Evolutionary conservation across 352 stramenopile species (phyloP), one percentile per base, ranked within the genome.

Genomic region (Globisporangium spinosum): DNA sequence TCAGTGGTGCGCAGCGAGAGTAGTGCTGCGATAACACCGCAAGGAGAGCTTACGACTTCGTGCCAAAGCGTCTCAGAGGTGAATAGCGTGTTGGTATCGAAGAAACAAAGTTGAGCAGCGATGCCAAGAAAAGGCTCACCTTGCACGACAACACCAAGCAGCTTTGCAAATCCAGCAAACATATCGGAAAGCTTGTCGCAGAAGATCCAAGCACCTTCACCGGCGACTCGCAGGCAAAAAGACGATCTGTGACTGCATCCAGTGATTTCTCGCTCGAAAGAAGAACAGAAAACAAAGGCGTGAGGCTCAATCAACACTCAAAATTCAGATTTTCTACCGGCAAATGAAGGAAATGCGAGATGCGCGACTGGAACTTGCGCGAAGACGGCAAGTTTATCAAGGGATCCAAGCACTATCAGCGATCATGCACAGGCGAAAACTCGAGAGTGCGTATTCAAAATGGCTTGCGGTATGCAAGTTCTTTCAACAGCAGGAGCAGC

Each of bases 1-100:
- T 17, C 17, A 49, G 0, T 69, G 60, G 67, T 61, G 55, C 27
- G 20, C 32, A 54, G 10, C 3, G 12, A 55, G 49, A 1, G 20
- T 20, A 45, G 20, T 25, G 13, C 32, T 62, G n/a, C 66, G 61
- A 40, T 23, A 29, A 15, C 12, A 29, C 12, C 58, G 57, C 25
- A 32, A 32, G 7, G 10, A 32, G 13, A 35, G 22, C 2, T 23
- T 34, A 1, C 47, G 34, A 54, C 10, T 23, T 2, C n/a, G 29
- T 17, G 17, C 32, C 5, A 8, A 10, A 17, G 25, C 20, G 35
- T 38, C 51, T 20, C 22, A 59, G 10, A 34, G 51, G 15, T 51
- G 38, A 38, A 58, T 68, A 17, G 27, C 22, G 4, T 54, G 38
- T 23, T 71, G 66, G 66, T 68, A 56, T 6, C 53, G 51, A 25